Conservation (phyloP, 768 basidiomycete genomes). For the Naganishia kalamii region DNA sequence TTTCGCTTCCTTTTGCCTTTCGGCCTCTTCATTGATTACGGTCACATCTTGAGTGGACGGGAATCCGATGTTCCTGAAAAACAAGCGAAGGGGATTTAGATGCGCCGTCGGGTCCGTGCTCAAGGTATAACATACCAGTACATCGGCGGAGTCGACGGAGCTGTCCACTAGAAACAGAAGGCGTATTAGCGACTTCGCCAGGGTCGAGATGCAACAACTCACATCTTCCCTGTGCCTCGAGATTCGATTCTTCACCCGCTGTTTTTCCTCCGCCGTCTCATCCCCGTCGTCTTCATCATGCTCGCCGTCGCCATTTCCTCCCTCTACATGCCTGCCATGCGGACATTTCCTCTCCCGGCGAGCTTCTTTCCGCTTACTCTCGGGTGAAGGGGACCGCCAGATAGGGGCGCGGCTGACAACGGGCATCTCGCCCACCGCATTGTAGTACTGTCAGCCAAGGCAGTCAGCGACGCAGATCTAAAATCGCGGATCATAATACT, state of each 20-base stretch:
- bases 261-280: not conserved
- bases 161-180: not conserved
- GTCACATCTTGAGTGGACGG: not conserved
- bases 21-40: constrained; percentile 4
- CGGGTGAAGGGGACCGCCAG: constrained; percentile 6
- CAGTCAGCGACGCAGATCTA: not conserved
- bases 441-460: not conserved
- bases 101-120: not conserved
- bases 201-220: not conserved
- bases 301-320: not conserved
- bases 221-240: constrained; percentile 16
- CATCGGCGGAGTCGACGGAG: constrained; percentile 1
- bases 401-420: not conserved
- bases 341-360: not conserved
- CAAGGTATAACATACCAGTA: not conserved
- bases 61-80: constrained; percentile 5
- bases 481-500: not conserved
- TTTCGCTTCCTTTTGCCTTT: not conserved
- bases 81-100: not conserved
- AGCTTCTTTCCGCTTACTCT: not conserved
- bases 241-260: constrained; percentile 4
- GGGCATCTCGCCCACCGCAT: constrained; percentile 8
- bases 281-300: not conserved
- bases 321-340: constrained; percentile 1
- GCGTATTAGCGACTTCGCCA: not conserved